phyloP scores from a whole-genome alignment of 2,329 filamentous ascomycete genomes.

The Phyllosticta ampelicida region DNA sequence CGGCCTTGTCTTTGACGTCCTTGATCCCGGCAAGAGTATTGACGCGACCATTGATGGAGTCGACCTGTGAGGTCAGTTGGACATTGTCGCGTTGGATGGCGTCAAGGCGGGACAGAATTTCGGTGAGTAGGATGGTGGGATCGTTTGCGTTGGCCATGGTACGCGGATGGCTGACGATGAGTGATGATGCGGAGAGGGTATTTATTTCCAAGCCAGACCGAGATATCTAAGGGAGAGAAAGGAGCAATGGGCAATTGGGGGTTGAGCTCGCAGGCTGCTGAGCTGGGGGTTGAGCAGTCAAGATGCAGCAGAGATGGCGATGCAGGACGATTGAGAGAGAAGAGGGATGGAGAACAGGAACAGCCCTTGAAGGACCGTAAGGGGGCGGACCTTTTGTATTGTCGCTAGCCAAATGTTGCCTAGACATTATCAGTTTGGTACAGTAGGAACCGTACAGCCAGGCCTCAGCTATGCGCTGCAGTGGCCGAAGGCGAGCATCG shows the following conservation, averaged over 20 bases:
- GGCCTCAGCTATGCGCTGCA: too few relatives aligned
- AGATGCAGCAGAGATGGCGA: not conserved
- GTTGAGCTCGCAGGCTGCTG: not conserved
- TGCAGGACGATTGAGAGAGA: not conserved
- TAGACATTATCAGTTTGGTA: not conserved
- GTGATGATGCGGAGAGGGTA: not conserved
- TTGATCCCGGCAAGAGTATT: slow-evolving; percentile 51
- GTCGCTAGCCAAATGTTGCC: slow-evolving; percentile 3
- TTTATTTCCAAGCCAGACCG: not conserved
- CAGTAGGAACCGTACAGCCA: not conserved
- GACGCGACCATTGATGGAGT: slow-evolving; percentile 50
- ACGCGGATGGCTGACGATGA: not conserved
- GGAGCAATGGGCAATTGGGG: not conserved
- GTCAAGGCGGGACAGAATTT: slow-evolving; percentile 46
- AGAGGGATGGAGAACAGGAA: not conserved
- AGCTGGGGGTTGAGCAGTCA: not conserved
- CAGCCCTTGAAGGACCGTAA: not conserved
- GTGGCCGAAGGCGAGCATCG: slow-evolving; percentile 1
- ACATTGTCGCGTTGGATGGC: slow-evolving; percentile 46
- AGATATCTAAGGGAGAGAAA: not conserved
- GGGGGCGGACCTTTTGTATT: slow-evolving; percentile 8
- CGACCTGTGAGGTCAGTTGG: slow-evolving; percentile 45
- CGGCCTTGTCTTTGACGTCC: slow-evolving; percentile 42
- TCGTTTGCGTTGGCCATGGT: slow-evolving; percentile 1
- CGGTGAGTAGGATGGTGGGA: slow-evolving; percentile 33